These are phyloP conservation scores for Vaccinium vitisidaea DNA, from an alignment of 148 eudicot species.

Conservation along the genomic window DNA sequence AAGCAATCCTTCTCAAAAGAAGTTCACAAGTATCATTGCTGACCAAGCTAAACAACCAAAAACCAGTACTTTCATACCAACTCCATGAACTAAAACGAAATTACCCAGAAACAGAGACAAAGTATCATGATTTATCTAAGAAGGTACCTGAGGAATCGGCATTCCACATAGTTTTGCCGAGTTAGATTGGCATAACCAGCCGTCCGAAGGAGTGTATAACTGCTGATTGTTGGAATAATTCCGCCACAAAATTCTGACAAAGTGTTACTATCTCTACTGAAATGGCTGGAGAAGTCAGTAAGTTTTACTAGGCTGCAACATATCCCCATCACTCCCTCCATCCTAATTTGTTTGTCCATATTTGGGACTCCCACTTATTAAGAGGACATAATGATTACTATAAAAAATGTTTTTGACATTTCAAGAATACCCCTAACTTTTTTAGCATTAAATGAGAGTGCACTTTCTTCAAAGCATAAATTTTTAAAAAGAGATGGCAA, in stretches of 20 bases:
- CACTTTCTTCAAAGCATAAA: too few relatives aligned
- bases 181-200: background rate
- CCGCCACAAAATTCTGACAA: background rate
- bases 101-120: background rate
- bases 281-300: background rate
- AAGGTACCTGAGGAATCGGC: background rate
- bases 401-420: too few relatives aligned
- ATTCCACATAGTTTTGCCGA: background rate
- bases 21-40: background rate
- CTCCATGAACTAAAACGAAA: background rate
- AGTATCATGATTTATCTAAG: background rate
- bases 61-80: background rate
- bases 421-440: too few relatives aligned
- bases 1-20: background rate
- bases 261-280: background rate
- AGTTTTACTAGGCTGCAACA: background rate
- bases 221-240: background rate
- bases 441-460: too few relatives aligned
- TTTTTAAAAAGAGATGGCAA: too few relatives aligned
- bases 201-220: background rate
- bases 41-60: background rate
- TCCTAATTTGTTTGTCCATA: too few relatives aligned
- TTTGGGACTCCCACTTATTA: too few relatives aligned
- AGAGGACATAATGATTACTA: too few relatives aligned
- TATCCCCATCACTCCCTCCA: background rate